Base-by-base conservation (phyloP, 208 protist genomes). In the Lotmaria passim region DNA sequence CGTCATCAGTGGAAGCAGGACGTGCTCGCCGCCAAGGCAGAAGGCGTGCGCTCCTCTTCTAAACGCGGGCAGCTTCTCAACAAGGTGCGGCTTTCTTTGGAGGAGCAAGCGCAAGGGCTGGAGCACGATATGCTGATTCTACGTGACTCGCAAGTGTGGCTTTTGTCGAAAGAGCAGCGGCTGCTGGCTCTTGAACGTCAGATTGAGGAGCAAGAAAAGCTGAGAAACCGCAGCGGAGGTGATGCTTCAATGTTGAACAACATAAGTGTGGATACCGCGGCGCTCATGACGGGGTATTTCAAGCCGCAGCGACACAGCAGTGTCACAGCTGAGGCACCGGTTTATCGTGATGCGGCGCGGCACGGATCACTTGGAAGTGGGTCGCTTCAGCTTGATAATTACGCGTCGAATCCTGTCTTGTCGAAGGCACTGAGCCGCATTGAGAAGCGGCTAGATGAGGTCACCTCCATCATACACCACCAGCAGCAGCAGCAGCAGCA, bases 1-100 rank as follows among this genome's bases (percentile, higher is more conserved):
- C 79, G 83, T 30, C 82, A 86, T 57, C 82, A 90, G 46, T 95
- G 90, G 87, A 95, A 95, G 56, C 79, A 89, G 34, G 85, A 93
- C 68, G 86, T 95, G 10, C 71, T 93, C 23, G 60, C 60, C 31
- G 90, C 90, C 28, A 95, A 95, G 58, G 36, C 73, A 36, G 85
- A 90, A 60, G 90, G 87, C 7, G 75, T 95, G 33, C 74, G 83
- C 15, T 83, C 90, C 26, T 89, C 85, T 19, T 95, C 90, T 10
- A 81, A 85, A 68, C 62, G 81, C 43, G 90, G 90, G 15, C 82
- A 87, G 62, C 47, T 89, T 7, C 73, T 95, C 15, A 91, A 89
- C 46, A 80, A 82, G 44, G 60, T 88, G 47, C 84, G 85, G 26
- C 30, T 89, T 47, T 52, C 81, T 15, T 63, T 94, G 43, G 89